These are phyloP conservation scores for Ophiobolus disseminans DNA, from an alignment of 2,329 filamentous ascomycete genomes.

Conservation along the genomic window DNA sequence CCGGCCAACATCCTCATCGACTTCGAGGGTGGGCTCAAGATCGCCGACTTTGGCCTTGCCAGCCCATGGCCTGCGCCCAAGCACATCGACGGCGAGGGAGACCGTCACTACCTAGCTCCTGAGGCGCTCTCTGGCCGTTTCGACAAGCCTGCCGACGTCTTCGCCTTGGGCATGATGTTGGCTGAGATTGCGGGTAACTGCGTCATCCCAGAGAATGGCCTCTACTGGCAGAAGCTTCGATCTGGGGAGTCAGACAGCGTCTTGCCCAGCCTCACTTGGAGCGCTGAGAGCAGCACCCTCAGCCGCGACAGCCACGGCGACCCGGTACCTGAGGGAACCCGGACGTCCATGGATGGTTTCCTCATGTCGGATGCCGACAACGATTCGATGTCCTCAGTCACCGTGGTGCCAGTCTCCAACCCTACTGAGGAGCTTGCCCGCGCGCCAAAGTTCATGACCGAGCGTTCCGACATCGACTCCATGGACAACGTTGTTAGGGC, in stretches of 20 bases:
- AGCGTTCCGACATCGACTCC: constrained; percentile 73
- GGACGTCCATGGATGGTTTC: constrained; percentile 31
- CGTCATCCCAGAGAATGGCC: constrained; percentile 89
- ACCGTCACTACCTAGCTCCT: constrained; percentile 94
- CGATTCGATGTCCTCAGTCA: constrained; percentile 49
- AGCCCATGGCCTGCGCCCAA: constrained; percentile 76
- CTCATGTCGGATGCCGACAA: constrained; percentile 46
- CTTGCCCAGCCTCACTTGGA: constrained; percentile 86
- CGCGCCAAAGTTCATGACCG: constrained; percentile 89
- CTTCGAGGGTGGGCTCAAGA: constrained; percentile 82
- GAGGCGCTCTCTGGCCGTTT: constrained; percentile 87
- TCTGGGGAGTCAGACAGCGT: constrained; percentile 84
- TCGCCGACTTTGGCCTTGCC: constrained; percentile 86
- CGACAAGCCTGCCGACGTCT: constrained; percentile 91
- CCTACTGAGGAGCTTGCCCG: constrained; percentile 64
- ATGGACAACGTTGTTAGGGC: constrained; percentile 83
- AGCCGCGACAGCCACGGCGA: constrained; percentile 71
- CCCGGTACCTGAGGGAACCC: constrained; percentile 31
- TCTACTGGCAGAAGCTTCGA: constrained; percentile 87
- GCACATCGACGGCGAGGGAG: constrained; percentile 87
- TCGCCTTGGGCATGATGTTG: constrained; percentile 91
- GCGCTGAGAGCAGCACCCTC: constrained; percentile 69
- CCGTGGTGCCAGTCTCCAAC: constrained; percentile 30
- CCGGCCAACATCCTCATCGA: constrained; percentile 84
- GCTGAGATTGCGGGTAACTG: constrained; percentile 95